Evolutionary conservation across 2,329 filamentous ascomycete genomes (phyloP).

Genomic region (Claviceps purpurea): DNA sequence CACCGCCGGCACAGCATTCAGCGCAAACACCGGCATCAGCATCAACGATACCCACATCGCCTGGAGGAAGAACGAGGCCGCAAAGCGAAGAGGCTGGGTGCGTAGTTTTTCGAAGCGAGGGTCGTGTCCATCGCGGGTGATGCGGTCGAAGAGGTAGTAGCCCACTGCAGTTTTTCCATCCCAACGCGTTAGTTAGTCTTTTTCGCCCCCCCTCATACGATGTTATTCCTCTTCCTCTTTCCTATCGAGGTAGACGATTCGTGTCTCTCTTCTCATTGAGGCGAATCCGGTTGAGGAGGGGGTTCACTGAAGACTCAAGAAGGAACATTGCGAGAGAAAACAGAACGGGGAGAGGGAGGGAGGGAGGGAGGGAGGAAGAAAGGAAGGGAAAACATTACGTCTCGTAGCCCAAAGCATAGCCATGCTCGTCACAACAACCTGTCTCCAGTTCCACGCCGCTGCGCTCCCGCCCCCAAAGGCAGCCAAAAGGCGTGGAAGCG

Average conservation of each 20-base stretch:
- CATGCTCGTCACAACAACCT: slow-evolving; percentile 25
- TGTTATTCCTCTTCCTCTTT: too few relatives aligned
- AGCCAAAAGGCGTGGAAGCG: slow-evolving; percentile 13
- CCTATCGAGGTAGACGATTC: too few relatives aligned
- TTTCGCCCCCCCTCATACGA: too few relatives aligned
- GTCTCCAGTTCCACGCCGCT: slow-evolving; percentile 43
- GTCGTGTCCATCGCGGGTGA: slow-evolving; percentile 46
- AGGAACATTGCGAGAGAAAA: too few relatives aligned
- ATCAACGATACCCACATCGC: slow-evolving; percentile 57
- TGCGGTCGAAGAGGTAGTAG: slow-evolving; percentile 48
- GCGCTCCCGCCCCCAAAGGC: slow-evolving; percentile 7
- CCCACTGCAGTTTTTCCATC: slow-evolving; percentile 33
- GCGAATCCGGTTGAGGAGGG: too few relatives aligned
- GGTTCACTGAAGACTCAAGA: too few relatives aligned
- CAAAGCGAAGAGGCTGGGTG: slow-evolving; percentile 21
- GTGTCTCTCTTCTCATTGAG: too few relatives aligned
- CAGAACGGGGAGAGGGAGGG: too few relatives aligned
- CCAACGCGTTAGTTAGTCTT: too few relatives aligned
- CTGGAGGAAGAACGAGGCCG: slow-evolving; percentile 34
- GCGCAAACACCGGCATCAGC: slow-evolving; percentile 48
- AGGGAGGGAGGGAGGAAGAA: too few relatives aligned
- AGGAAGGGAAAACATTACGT: slow-evolving; percentile 17
- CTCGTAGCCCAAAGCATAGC: slow-evolving; percentile 45
- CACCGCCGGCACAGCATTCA: slow-evolving; percentile 47
- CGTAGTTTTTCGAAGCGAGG: slow-evolving; percentile 31